These are phyloP conservation scores for Cicer judaicum DNA, from an alignment of 306 rosid genomes.

Conservation along the genomic window DNA sequence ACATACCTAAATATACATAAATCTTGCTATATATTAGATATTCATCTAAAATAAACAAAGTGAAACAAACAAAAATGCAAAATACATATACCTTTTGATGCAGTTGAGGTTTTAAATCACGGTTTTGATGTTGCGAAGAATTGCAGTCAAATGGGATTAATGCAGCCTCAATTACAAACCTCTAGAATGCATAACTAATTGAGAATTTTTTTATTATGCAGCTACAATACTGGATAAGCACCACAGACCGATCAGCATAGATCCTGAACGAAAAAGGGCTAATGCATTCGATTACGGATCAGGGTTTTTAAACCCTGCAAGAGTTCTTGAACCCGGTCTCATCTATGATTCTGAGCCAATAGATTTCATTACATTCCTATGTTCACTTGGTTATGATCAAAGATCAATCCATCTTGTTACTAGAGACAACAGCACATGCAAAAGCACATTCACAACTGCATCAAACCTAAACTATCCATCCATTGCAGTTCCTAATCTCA, in stretches of 20 bases:
- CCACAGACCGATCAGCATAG: constrained; percentile 62
- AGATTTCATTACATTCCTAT: constrained; percentile 70
- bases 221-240: constrained; percentile 73
- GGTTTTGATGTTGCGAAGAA: neutral
- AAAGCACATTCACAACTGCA: constrained; percentile 51
- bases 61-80: neutral
- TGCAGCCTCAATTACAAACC: neutral
- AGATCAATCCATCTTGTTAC: constrained; percentile 71
- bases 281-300: constrained; percentile 85
- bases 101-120: no score
- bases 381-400: constrained; percentile 69
- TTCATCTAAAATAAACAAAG: neutral
- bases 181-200: constrained; percentile 27
- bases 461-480: constrained; percentile 80
- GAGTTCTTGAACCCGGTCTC: constrained; percentile 81
- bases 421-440: constrained; percentile 70
- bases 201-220: constrained; percentile 48
- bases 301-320: constrained; percentile 80
- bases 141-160: neutral
- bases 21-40: neutral
- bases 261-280: constrained; percentile 67
- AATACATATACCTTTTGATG: no score
- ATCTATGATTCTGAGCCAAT: constrained; percentile 64
- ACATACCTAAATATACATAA: constrained; percentile 5
- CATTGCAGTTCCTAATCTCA: constrained; percentile 67